phyloP scores from a whole-genome alignment of 305 asterid species.

The Solanum aculeatissimum region DNA sequence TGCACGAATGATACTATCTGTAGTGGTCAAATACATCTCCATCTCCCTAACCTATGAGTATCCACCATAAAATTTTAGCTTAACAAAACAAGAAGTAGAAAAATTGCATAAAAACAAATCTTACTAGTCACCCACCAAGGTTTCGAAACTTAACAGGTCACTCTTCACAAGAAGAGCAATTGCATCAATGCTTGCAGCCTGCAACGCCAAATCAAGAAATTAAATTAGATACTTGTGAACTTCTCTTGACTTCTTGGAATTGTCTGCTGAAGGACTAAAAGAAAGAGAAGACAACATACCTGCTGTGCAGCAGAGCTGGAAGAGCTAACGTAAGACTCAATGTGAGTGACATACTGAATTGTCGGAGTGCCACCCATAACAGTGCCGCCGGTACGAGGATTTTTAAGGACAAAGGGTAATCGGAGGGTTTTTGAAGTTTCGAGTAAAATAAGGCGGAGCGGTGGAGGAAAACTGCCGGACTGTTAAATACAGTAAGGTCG shows the following conservation, averaged over 20 bases:
- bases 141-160: conserved; percentile 50
- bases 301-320: conserved; percentile 55
- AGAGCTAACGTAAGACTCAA: conserved; percentile 66
- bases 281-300: conserved; percentile 15
- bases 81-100: not conserved
- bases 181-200: conserved; percentile 56
- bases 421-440: conserved; percentile 4
- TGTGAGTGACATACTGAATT: conserved; percentile 41
- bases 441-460: not conserved
- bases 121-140: conserved; percentile 35
- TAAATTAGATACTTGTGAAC: not conserved
- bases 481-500: not conserved
- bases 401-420: conserved; percentile 7
- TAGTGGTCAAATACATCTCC: conserved; percentile 90
- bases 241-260: not conserved
- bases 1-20: conserved; percentile 59
- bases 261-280: not conserved
- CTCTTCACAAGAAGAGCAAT: conserved; percentile 50
- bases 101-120: not conserved
- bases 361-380: not conserved
- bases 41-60: conserved; percentile 66
- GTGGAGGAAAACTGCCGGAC: not conserved
- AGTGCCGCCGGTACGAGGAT: not conserved
- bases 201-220: conserved; percentile 3
- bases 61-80: not conserved